Conservation (phyloP, 1,139 yeast genomes). For the Blastobotrys buckinghamii region DNA sequence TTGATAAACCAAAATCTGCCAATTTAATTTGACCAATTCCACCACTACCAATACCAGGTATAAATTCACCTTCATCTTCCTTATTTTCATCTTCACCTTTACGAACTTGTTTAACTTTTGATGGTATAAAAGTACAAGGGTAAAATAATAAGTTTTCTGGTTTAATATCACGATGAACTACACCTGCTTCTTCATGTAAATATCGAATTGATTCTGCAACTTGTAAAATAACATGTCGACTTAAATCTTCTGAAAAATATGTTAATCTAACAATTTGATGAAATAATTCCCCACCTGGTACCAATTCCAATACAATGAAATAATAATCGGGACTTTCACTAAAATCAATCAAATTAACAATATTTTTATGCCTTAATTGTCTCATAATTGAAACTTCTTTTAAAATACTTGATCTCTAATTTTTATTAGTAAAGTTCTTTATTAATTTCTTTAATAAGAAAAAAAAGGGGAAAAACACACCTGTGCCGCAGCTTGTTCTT, state of each 20-base stretch:
- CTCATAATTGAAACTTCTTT: constrained; percentile 87
- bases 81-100: constrained; percentile 74
- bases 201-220: constrained; percentile 77
- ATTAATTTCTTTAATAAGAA: not conserved
- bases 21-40: constrained; percentile 79
- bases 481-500: constrained; percentile 29
- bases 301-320: constrained; percentile 76
- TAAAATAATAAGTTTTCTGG: constrained; percentile 87
- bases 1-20: constrained; percentile 92
- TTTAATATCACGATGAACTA: constrained; percentile 92
- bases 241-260: constrained; percentile 78
- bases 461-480: constrained; percentile 17
- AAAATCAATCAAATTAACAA: constrained; percentile 66
- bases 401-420: constrained; percentile 52
- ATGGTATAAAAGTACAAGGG: constrained; percentile 61
- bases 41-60: constrained; percentile 79
- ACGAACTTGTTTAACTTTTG: constrained; percentile 46
- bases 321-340: constrained; percentile 59
- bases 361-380: constrained; percentile 62
- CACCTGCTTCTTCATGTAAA: constrained; percentile 73
- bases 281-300: constrained; percentile 92
- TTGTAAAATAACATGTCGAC: constrained; percentile 80
- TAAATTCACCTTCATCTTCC: constrained; percentile 80
- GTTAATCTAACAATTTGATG: constrained; percentile 89
- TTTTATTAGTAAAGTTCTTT: constrained; percentile 9